These are phyloP conservation scores for Choanephora cucurbitarum DNA, from an alignment of 371 early-diverging fungal genomes.

Conservation along the genomic window DNA sequence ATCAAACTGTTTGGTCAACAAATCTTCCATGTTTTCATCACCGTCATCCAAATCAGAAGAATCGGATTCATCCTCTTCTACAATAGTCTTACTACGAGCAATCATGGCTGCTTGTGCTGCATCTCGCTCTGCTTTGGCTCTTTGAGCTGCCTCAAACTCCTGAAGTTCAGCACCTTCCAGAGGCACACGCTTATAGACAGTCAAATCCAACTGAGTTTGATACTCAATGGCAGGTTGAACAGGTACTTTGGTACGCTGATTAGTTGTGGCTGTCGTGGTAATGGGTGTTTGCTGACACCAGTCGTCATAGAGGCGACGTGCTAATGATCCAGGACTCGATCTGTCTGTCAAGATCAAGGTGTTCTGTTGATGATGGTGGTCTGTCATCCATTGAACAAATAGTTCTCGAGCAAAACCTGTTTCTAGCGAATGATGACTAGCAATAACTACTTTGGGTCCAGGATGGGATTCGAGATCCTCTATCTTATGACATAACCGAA, in stretches of 20 bases:
- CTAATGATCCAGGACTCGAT: slow-evolving; percentile 72
- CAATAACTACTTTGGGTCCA: slow-evolving; percentile 84
- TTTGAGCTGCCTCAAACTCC: slow-evolving; percentile 63
- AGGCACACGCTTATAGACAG: slow-evolving; percentile 62
- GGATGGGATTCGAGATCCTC: slow-evolving; percentile 72
- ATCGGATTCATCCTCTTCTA: slow-evolving; percentile 78
- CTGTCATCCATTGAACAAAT: slow-evolving; percentile 70
- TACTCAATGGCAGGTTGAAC: slow-evolving; percentile 54
- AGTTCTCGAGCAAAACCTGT: slow-evolving; percentile 82
- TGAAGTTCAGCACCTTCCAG: slow-evolving; percentile 89
- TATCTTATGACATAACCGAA: slow-evolving; percentile 66
- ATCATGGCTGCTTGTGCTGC: slow-evolving; percentile 74
- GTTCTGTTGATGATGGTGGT: slow-evolving; percentile 42
- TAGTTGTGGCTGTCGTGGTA: background rate
- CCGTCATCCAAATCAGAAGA: slow-evolving; percentile 66
- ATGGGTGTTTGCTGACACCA: slow-evolving; percentile 53
- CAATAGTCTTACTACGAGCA: slow-evolving; percentile 65
- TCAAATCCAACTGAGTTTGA: slow-evolving; percentile 43
- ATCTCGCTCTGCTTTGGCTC: slow-evolving; percentile 68
- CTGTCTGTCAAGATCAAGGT: slow-evolving; percentile 80
- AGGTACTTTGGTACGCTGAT: slow-evolving; percentile 19
- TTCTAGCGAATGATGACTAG: slow-evolving; percentile 76
- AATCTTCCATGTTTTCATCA: slow-evolving; percentile 58
- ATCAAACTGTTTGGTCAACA: slow-evolving; percentile 68
- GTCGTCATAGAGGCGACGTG: slow-evolving; percentile 68